These are phyloP conservation scores for Penicillium daleae DNA, from an alignment of 495 filamentous ascomycete species.

Conservation along the genomic window DNA sequence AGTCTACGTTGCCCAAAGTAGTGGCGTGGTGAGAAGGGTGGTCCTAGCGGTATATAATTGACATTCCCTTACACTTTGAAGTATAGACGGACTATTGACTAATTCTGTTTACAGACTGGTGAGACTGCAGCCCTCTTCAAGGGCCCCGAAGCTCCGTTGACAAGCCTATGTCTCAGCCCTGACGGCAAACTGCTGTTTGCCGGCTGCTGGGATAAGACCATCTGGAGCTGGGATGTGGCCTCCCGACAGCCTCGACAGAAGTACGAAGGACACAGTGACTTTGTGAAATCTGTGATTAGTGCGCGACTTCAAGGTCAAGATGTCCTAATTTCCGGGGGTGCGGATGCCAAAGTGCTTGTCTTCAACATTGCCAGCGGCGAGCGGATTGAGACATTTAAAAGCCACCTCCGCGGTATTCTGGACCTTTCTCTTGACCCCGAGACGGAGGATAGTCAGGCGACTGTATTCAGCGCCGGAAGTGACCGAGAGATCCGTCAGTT, in stretches of 20 bases:
- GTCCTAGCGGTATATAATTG: conserved; percentile 70
- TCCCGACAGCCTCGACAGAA: conserved; percentile 54
- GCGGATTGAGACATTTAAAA: conserved; percentile 72
- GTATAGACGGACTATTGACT: not conserved
- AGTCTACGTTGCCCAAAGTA: conserved; percentile 84
- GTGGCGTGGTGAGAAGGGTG: conserved; percentile 73
- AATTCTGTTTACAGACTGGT: conserved; percentile 43
- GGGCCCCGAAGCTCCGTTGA: conserved; percentile 79
- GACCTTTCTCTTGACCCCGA: conserved; percentile 73
- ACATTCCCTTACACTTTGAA: not conserved
- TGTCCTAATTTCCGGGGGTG: conserved; percentile 79
- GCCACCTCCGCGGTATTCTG: conserved; percentile 77
- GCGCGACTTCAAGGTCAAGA: conserved; percentile 59
- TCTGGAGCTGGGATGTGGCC: conserved; percentile 78
- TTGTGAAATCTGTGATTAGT: conserved; percentile 75
- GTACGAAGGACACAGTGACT: conserved; percentile 84
- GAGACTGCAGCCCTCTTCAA: conserved; percentile 60
- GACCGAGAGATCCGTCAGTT: conserved; percentile 80
- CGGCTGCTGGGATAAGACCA: conserved; percentile 89
- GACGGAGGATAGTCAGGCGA: conserved; percentile 42
- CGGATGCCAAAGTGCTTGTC: conserved; percentile 83
- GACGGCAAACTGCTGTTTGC: conserved; percentile 69
- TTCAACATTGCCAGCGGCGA: conserved; percentile 73
- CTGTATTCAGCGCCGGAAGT: conserved; percentile 78
- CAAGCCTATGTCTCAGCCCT: conserved; percentile 72